Evolutionary conservation across 1,284 basidiomycete genomes (phyloP).

Genomic region (Mycosarcoma mackinlayi): DNA sequence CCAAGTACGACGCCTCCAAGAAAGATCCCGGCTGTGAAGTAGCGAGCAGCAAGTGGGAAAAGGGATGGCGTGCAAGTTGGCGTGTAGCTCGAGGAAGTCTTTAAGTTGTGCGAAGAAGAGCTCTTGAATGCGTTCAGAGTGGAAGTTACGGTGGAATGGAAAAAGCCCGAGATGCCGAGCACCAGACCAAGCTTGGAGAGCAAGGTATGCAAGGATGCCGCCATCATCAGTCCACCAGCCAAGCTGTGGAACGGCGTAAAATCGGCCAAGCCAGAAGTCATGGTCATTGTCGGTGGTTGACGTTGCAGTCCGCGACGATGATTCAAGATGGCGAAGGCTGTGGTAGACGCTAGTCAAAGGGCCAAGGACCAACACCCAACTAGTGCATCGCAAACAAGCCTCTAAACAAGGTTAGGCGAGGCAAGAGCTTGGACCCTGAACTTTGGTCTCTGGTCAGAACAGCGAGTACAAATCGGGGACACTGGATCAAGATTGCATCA

Average conservation of each 20-base stretch:
- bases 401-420: too few species aligned
- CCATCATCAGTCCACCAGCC: slow-evolving; percentile 64
- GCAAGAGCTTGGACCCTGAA: too few species aligned
- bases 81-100: slow-evolving; percentile 2
- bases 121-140: background rate
- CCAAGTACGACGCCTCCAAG: slow-evolving; percentile 54
- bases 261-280: slow-evolving; percentile 22
- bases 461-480: too few species aligned
- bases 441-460: too few species aligned
- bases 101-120: background rate
- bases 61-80: slow-evolving; percentile 12
- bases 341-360: too few species aligned
- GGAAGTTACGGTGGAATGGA: slow-evolving; percentile 50
- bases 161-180: slow-evolving; percentile 64
- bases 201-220: slow-evolving; percentile 54
- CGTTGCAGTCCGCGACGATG: background rate
- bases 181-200: slow-evolving; percentile 55
- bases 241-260: slow-evolving; percentile 59
- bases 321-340: background rate
- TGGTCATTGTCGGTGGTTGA: background rate
- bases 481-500: too few species aligned
- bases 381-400: too few species aligned
- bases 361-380: too few species aligned
- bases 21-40: slow-evolving; percentile 56
- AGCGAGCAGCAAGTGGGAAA: slow-evolving; percentile 26